Base-by-base conservation (phyloP, 495 filamentous ascomycete species). In the Aspergillus diversus region DNA sequence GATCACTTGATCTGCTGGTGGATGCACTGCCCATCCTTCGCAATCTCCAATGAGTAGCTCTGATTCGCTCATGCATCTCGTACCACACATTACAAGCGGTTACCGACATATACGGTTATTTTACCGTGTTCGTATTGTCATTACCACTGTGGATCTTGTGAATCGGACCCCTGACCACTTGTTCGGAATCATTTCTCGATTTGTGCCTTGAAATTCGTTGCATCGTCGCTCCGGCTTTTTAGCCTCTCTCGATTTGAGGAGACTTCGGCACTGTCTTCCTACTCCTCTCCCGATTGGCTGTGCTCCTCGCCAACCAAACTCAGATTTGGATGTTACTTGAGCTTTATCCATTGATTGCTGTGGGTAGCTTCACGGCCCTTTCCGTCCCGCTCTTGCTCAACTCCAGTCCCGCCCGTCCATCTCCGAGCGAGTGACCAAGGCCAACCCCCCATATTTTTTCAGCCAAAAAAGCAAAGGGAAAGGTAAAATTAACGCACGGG, bases 1-100 rank as follows among this genome's bases (percentile, higher is more conserved):
- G 77, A 79, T 90, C 88, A 90, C 85, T 87, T 90, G 88, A 90
- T 85, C 74, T 79, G 59, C 51, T 61, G 61, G 73, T 72, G 73
- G 63, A 69, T 73, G 71, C 60, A 61, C 57, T 58, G 61, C 34
- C 57, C 59, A 64, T 71, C 69, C 57, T 66, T 57, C 51, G 63
- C 63, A 60, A 64, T 63, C 43, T 47, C 52, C 52, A 52, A 27
- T 17, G 34, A 61, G 32, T 52, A 43, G 32, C 55, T 43, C 37
- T 65, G 39, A 70, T 70, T 69, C 34, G 65, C 62, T 47, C 27
- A 37, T 51, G 60, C 66, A 53, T 33, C 31, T 52, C 9, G 65
- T 65, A 63, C 50, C 33, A 42, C n/a, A 12, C 49, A 42, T 53
- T 67, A 71, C 66, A 27, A 34, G 16, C 33, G 13, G 54, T 63